Evolutionary conservation across 139 green algal species (phyloP), one percentile per base, ranked within the genome.

Genomic region (Microglena sp.): DNA sequence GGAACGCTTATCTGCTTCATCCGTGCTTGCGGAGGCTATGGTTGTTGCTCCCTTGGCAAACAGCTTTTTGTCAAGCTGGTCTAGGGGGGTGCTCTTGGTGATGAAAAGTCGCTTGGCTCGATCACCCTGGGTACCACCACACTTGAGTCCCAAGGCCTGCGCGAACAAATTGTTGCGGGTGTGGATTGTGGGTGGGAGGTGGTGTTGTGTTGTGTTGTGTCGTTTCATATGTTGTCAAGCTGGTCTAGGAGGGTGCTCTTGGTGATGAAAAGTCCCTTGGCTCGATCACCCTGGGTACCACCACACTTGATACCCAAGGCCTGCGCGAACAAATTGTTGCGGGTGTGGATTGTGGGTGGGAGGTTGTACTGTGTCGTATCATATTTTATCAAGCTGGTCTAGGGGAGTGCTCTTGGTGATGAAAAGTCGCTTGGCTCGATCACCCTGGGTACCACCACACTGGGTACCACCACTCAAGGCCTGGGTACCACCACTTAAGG

Each of bases 271-370:
- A 99, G 77, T 33, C 93, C 74, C 68, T 92, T 81, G 2, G 90
- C 89, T 1, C 93, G 76, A 77, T 99, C 86, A 50, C 71, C 59
- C 22, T 77, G 69, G 4, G 94, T 97, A 44, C 93, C 93, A 5
- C 93, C 93, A 55, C 72, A 85, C 75, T 99, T 99, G 18, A 99
- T 80, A 15, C 91, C 89, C 64, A 95, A 59, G 29, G 29, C 56
- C 31, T 50, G 40, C 40, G 40, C 18, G 40, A 11, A 18, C 18
- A 50, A 24, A 18, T 50, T 11, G 11, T 11, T 50, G 40, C 18
- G 40, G 11, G 40, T 50, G 40, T 50, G 40, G 11, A 24, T 50
- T 11, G 40, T 11, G 40, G 40, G 15, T 50, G 11, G 40, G 15
- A 24, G 40, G 40, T 50, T 50, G 40, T 11, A n/a, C n/a, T n/a